Evolutionary conservation across 2,329 filamentous ascomycete genomes (phyloP), one percentile per base, ranked within the genome.

Genomic region (Curvularia sp.): DNA sequence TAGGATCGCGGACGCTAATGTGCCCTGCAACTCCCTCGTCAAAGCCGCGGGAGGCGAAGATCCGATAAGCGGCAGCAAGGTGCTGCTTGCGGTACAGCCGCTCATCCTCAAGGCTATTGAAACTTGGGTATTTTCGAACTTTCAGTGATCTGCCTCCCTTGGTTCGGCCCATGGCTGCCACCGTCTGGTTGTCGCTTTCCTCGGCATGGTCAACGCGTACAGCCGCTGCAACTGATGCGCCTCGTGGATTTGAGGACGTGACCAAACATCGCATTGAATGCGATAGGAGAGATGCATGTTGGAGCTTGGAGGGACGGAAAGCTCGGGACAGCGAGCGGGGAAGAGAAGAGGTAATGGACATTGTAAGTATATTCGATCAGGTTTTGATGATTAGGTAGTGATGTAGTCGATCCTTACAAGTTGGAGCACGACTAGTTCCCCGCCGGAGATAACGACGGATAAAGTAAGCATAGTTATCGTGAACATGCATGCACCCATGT

Each of bases 91-190:
- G 70, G 57, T 80, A 81, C 30, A 77, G 60, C 8, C 79, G 70
- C 64, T 80, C 78, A 27, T 79, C 75, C 57, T 80, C 76, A 5
- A 77, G 70, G 1, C 61, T 73, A 3, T 67, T 67, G 51, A 80
- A 80, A 9, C 64, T 70, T 12, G 77, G 76, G 64, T 83, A 83
- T 32, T 77, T 74, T 25, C 81, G 73, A 23, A 83, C 79, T 60
- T 78, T 80, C 32, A 83, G 73, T 9, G 76, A 74, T 60, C 78
- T 78, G 19, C 82, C 82, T 1, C 74, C 77, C 9, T 74, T 77
- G 0, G 80, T 82, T 60, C 76, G 78, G 4, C 82, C 82, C 47
- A 82, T 74, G 3, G 81, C 80, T 28, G 78, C 78, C 4, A 82
- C 77, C 1, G 69, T 73, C 38, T 74, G 76, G 66, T 83, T 83